Conservation (phyloP, 177 flowering plant genomes). For the Tripterygium wilfordii region DNA sequence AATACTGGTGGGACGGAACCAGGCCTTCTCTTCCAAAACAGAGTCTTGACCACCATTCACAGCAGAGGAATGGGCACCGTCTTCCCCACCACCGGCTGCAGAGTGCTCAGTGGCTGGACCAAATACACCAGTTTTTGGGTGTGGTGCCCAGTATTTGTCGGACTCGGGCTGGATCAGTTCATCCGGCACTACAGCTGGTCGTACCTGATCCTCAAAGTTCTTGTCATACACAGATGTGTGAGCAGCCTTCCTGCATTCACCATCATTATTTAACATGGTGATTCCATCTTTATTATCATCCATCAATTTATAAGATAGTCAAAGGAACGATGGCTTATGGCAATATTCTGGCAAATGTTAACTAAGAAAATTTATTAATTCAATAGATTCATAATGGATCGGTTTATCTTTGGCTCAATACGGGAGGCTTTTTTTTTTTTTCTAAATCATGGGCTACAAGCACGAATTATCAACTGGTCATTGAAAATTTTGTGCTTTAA, state of each 20-base stretch:
- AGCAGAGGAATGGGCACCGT: conserved; percentile 6
- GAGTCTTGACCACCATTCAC: conserved; percentile 21
- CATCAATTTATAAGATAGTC: neutral
- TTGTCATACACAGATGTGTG: conserved; percentile 68
- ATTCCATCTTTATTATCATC: neutral
- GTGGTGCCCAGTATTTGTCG: conserved; percentile 81
- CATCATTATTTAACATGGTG: neutral
- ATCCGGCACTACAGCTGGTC: conserved; percentile 49
- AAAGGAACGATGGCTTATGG: neutral
- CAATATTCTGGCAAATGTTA: neutral
- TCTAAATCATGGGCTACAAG: no score
- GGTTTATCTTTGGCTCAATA: no score
- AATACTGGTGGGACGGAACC: conserved; percentile 64
- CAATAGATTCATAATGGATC: neutral
- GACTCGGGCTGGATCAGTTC: conserved; percentile 46
- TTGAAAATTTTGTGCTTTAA: no score
- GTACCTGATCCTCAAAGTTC: conserved; percentile 69
- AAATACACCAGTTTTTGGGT: conserved; percentile 79
- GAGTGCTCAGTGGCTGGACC: conserved; percentile 46
- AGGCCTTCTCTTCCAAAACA: conserved; percentile 61
- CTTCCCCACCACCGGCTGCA: conserved; percentile 3
- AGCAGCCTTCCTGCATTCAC: conserved; percentile 38
- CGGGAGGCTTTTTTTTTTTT: no score
- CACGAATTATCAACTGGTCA: no score
- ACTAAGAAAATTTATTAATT: neutral